Conservation (phyloP, 768 basidiomycete genomes). For the Myochromella boudieri region DNA sequence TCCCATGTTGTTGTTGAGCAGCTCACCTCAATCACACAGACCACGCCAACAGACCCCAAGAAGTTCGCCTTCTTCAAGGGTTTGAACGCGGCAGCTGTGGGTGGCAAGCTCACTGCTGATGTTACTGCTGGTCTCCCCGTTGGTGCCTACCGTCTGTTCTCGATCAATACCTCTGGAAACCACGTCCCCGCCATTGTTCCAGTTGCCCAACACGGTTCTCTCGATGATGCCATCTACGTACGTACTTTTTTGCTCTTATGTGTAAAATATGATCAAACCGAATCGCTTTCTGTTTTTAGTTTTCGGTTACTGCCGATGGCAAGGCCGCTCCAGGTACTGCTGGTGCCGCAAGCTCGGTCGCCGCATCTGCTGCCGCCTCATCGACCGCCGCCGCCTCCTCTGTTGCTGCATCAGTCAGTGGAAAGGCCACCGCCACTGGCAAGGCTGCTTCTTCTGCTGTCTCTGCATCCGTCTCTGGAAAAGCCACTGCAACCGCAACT, state of each 20-base stretch:
- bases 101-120: conserved; percentile 49
- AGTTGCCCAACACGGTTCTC: conserved; percentile 49
- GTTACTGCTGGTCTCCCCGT: conserved; percentile 52
- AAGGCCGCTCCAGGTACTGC: conserved; percentile 22
- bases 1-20: conserved; percentile 46
- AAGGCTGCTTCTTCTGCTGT: conserved; percentile 16
- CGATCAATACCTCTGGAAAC: conserved; percentile 51
- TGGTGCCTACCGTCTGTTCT: conserved; percentile 55
- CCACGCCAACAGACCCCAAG: conserved; percentile 44
- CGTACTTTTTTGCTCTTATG: conserved; percentile 16
- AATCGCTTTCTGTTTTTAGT: conserved; percentile 18
- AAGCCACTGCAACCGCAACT: conserved; percentile 14
- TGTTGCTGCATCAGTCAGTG: conserved; percentile 13
- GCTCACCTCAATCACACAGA: conserved; percentile 27
- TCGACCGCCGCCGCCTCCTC: conserved; percentile 11
- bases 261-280: no score
- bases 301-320: conserved; percentile 34
- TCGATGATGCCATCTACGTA: conserved; percentile 49
- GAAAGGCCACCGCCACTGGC: conserved; percentile 7
- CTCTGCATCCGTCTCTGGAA: conserved; percentile 10
- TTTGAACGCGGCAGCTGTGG: conserved; percentile 44
- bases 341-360: conserved; percentile 11
- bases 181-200: conserved; percentile 49
- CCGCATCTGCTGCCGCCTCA: conserved; percentile 11
- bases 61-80: conserved; percentile 70